Evolutionary conservation across 345 rosid genomes (phyloP).

Genomic region (Rhizophora mangle): DNA sequence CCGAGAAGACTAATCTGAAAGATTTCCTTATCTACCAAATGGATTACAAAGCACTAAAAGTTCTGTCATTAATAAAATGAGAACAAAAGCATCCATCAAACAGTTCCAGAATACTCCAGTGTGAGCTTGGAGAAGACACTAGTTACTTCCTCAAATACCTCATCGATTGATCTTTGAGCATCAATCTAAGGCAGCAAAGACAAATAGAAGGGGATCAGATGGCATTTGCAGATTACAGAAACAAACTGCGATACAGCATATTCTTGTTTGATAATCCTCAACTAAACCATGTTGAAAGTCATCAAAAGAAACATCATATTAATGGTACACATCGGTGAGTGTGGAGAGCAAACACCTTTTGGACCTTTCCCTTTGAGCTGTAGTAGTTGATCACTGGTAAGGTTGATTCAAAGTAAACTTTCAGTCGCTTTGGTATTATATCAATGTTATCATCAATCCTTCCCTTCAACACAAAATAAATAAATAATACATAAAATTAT

Average conservation of each 20-base stretch:
- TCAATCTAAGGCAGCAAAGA: slow-evolving; percentile 42
- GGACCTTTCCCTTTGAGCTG: slow-evolving; percentile 52
- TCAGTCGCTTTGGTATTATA: slow-evolving; percentile 58
- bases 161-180: slow-evolving; percentile 61
- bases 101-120: background rate
- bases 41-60: no score
- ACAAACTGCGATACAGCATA: background rate
- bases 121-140: slow-evolving; percentile 32
- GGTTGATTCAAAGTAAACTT: slow-evolving; percentile 58
- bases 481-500: background rate
- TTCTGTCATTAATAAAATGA: no score
- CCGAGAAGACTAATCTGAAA: no score
- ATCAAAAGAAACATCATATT: no score
- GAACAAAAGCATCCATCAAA: no score
- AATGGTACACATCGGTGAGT: background rate
- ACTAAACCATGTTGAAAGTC: background rate
- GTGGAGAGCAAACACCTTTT: slow-evolving; percentile 38
- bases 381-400: slow-evolving; percentile 54
- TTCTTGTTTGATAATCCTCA: background rate
- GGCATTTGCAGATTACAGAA: background rate
- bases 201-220: slow-evolving; percentile 7
- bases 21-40: no score
- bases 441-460: slow-evolving; percentile 75
- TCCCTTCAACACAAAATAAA: slow-evolving; percentile 40
- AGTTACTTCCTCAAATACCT: slow-evolving; percentile 63